Percentiles rank a stretch among this genome's conserved stretches.
phyloP scores from a whole-genome alignment of 345 rosid species.

The Citrus maxima region DNA sequence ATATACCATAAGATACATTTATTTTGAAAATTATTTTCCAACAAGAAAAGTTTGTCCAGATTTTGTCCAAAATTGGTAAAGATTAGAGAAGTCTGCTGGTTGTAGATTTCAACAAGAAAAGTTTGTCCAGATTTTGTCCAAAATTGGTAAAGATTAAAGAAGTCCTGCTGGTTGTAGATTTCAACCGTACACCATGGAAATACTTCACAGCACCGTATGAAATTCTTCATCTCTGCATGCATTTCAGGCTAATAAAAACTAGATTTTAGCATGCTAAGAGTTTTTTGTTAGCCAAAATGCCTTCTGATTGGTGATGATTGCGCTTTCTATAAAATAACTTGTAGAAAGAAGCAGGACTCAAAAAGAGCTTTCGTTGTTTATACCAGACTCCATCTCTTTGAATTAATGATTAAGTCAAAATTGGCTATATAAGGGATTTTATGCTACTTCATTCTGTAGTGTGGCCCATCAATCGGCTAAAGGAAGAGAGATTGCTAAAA shows the following conservation, averaged over 20 bases:
- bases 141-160: no score
- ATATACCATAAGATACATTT: no score
- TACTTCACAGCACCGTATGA: not conserved
- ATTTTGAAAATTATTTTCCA: no score
- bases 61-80: no score
- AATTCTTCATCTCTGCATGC: not conserved
- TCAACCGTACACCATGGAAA: no score
- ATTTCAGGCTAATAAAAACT: not conserved
- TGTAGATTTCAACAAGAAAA: no score
- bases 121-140: not conserved
- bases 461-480: not conserved
- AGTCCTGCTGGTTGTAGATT: not conserved
- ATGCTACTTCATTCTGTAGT: not conserved
- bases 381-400: not conserved
- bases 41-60: no score
- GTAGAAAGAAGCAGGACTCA: not conserved
- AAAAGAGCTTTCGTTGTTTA: no score
- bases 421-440: not conserved
- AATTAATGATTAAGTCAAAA: no score
- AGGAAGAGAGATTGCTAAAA: no score
- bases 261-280: not conserved
- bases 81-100: no score
- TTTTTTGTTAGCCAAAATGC: not conserved
- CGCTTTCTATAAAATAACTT: not conserved
- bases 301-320: no score